Percentiles rank a stretch among this genome's conserved stretches.
Conservation (phyloP, 305 asterid species). For the Ajuga reptans region DNA sequence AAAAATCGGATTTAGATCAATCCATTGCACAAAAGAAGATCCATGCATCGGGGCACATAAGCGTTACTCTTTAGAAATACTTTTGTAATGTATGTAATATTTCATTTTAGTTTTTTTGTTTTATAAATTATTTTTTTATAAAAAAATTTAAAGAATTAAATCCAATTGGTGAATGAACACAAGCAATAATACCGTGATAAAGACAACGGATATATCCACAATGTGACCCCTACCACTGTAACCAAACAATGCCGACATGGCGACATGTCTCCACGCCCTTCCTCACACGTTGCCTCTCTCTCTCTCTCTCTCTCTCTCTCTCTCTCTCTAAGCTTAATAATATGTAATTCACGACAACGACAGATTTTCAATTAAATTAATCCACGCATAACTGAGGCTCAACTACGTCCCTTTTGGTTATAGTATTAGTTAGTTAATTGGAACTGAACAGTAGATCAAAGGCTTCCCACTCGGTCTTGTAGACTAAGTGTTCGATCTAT, state of each 20-base stretch:
- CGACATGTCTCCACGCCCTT: slow-evolving; percentile 12
- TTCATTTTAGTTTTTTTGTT: too few relatives aligned
- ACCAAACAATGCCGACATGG: slow-evolving; percentile 15
- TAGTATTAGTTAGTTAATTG: neutral
- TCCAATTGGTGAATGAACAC: too few relatives aligned
- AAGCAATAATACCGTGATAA: too few relatives aligned
- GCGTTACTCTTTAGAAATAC: too few relatives aligned
- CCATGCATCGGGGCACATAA: too few relatives aligned
- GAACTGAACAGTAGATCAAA: neutral
- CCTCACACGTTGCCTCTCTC: neutral
- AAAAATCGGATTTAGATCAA: too few relatives aligned
- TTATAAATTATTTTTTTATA: too few relatives aligned
- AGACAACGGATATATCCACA: neutral
- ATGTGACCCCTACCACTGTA: neutral
- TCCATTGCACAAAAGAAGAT: too few relatives aligned
- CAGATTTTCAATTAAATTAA: neutral
- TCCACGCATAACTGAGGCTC: neutral
- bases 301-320: neutral
- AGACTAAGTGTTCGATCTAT: slow-evolving; percentile 24
- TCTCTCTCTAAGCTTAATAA: neutral
- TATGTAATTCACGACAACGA: neutral
- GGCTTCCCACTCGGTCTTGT: slow-evolving; percentile 10
- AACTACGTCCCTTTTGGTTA: neutral
- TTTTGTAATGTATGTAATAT: too few relatives aligned
- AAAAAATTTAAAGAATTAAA: too few relatives aligned